Evolutionary conservation across 129 eudicot species (phyloP).

Genomic region (Solidago caesia): DNA sequence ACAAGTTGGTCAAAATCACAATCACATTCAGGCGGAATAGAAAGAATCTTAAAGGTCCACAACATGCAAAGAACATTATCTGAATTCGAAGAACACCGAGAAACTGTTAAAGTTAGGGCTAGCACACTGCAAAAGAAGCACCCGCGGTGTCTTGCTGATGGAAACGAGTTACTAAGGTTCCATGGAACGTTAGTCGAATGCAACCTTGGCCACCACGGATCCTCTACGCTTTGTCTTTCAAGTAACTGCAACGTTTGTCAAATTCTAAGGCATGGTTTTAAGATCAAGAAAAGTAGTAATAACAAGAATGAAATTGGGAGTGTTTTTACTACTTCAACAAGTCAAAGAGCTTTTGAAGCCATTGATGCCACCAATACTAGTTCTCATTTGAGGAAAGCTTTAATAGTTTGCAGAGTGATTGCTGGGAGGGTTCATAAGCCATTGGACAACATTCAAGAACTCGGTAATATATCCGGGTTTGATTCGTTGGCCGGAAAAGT

Average conservation of each 20-base stretch:
- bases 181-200: constrained; percentile 73
- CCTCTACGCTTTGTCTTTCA: constrained; percentile 70
- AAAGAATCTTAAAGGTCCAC: constrained; percentile 91
- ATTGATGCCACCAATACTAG: constrained; percentile 34
- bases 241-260: constrained; percentile 66
- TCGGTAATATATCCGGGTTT: constrained; percentile 79
- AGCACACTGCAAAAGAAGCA: constrained; percentile 78
- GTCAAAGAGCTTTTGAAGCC: constrained; percentile 69
- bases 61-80: constrained; percentile 87
- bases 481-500: constrained; percentile 98
- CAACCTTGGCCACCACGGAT: constrained; percentile 60
- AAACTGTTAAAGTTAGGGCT: constrained; percentile 73
- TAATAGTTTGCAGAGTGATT: constrained; percentile 87
- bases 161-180: constrained; percentile 75
- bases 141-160: constrained; percentile 93
- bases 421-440: constrained; percentile 96
- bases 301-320: constrained; percentile 44
- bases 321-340: constrained; percentile 86
- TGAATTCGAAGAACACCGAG: constrained; percentile 86
- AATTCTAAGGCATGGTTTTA: constrained; percentile 57
- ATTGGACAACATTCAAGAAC: constrained; percentile 71
- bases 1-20: constrained; percentile 71
- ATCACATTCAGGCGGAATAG: constrained; percentile 53
- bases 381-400: constrained; percentile 47
- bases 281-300: constrained; percentile 36